These are phyloP conservation scores for Bothriochloa decipiens DNA, from an alignment of 176 grass and related monocot species.

Conservation along the genomic window DNA sequence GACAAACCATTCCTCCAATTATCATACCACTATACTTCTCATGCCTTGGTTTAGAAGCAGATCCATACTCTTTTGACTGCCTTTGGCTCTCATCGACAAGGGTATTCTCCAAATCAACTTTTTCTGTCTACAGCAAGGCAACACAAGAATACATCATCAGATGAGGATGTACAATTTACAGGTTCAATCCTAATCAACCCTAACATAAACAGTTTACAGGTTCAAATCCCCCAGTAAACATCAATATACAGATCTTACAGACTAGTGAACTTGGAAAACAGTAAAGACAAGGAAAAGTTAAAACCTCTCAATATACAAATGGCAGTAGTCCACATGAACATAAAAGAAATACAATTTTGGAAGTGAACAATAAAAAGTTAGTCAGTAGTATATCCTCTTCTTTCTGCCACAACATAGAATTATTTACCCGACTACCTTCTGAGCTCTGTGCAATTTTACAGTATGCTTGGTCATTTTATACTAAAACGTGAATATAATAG, in stretches of 20 bases:
- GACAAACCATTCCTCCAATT: constrained; percentile 50
- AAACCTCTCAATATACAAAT: constrained; percentile 22
- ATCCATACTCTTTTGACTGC: constrained; percentile 83
- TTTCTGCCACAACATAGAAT: no score
- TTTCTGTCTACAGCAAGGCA: constrained; percentile 94
- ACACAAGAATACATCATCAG: constrained; percentile 43
- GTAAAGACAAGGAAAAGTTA: neutral
- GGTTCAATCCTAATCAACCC: no score
- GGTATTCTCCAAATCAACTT: constrained; percentile 99
- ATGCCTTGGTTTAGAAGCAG: constrained; percentile 80
- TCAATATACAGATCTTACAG: constrained; percentile 3
- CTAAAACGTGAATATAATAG: neutral
- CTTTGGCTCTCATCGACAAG: constrained; percentile 97
- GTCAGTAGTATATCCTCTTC: no score
- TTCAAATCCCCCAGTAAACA: constrained; percentile 8
- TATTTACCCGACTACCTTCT: no score
- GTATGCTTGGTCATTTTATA: neutral
- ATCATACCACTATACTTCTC: constrained; percentile 97
- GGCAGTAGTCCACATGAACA: constrained; percentile 1
- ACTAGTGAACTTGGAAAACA: constrained; percentile 10
- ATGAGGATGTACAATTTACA: no score
- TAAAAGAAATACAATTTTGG: neutral
- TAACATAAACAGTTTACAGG: neutral
- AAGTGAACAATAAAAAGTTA: no score
- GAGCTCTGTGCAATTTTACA: neutral